Evolutionary conservation across 2,329 filamentous ascomycete genomes (phyloP), one percentile per base, ranked within the genome.

Genomic region (Neopestalotiopsis rosae): DNA sequence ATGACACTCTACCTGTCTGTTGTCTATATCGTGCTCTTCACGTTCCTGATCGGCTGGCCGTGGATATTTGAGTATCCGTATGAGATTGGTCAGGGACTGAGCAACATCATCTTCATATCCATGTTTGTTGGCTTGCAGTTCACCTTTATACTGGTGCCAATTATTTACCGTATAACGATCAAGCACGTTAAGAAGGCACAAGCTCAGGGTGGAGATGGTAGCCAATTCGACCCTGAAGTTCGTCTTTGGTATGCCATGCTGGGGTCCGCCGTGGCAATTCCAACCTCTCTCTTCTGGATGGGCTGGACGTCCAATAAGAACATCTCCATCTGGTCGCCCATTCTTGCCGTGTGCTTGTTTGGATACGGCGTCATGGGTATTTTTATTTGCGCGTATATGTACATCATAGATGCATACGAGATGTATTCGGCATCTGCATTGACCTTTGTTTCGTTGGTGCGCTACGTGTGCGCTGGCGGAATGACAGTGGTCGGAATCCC

Each of bases 1-100:
- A 79, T 88, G 69, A 81, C 82, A 0, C 63, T 88, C 0, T 89
- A 89, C 68, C 79, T 89, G 42, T 82, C 83, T 0, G 79, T 88
- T 0, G 74, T 87, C 1, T 89, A 89, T 70, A 84, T 87, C 24
- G 79, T 87, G 0, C 76, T 88, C 0, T 89, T 88, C 74, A 85
- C 85, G 0, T 85, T 88, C 65, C 80, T 88, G 4, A 81, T 84
- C 2, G 86, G 86, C 1, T 87, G 85, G 74, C 80, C 82, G 0
- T 83, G 81, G 61, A 83, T 89, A 61, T 89, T 86, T 68, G 78
- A 79, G 13, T 64, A 76, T 4, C 81, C 77, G 0, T 86, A 87
- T 61, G 76, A 75, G 17, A 82, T 86, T 66, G 72, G 73, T 0
- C 79, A 81, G 5, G 82, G 84, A 1, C 75, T 85, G 0, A 79